These are phyloP conservation scores for Kappamyces sp. DNA, from an alignment of 192 early-diverging fungal genomes.

Conservation along the genomic window DNA sequence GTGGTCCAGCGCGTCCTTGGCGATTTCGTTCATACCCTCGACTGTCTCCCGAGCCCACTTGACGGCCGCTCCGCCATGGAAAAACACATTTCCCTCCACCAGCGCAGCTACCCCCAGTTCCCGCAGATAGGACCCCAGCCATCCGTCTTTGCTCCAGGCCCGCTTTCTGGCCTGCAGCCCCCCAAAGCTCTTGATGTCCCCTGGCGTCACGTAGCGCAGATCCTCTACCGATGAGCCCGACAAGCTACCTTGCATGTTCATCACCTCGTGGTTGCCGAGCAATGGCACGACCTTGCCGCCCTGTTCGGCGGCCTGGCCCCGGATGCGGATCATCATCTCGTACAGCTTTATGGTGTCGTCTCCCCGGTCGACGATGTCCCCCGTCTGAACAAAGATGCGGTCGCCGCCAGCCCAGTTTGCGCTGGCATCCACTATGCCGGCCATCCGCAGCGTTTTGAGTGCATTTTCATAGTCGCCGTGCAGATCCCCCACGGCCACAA, in stretches of 20 bases:
- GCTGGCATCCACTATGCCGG: slow-evolving; percentile 50
- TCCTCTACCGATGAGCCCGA: slow-evolving; percentile 26
- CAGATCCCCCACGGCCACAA: slow-evolving; percentile 65
- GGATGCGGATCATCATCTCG: slow-evolving; percentile 48
- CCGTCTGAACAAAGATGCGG: slow-evolving; percentile 62
- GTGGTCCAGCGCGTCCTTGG: slow-evolving; percentile 24
- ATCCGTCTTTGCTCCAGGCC: slow-evolving; percentile 45
- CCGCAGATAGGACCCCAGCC: slow-evolving; percentile 42
- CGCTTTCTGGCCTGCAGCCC: slow-evolving; percentile 29
- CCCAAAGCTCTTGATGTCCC: slow-evolving; percentile 52
- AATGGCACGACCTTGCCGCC: slow-evolving; percentile 47
- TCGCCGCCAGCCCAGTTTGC: slow-evolving; percentile 55
- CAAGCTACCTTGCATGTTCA: slow-evolving; percentile 39
- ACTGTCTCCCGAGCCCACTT: slow-evolving; percentile 38
- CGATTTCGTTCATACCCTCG: slow-evolving; percentile 42
- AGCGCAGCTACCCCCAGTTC: slow-evolving; percentile 38
- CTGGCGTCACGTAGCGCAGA: slow-evolving; percentile 49
- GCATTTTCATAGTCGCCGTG: slow-evolving; percentile 59
- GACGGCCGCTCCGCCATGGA: slow-evolving; percentile 48
- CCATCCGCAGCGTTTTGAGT: slow-evolving; percentile 47
- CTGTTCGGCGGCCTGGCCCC: slow-evolving; percentile 44
- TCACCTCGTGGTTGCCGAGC: slow-evolving; percentile 55
- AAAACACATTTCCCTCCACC: slow-evolving; percentile 51
- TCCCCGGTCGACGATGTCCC: slow-evolving; percentile 71
- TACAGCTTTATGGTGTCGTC: slow-evolving; percentile 66